A percentile compares a stretch with the other conserved stretches of the same genome.
Evolutionary conservation across 768 basidiomycete species (phyloP).

Genomic region (Serendipita sp.): DNA sequence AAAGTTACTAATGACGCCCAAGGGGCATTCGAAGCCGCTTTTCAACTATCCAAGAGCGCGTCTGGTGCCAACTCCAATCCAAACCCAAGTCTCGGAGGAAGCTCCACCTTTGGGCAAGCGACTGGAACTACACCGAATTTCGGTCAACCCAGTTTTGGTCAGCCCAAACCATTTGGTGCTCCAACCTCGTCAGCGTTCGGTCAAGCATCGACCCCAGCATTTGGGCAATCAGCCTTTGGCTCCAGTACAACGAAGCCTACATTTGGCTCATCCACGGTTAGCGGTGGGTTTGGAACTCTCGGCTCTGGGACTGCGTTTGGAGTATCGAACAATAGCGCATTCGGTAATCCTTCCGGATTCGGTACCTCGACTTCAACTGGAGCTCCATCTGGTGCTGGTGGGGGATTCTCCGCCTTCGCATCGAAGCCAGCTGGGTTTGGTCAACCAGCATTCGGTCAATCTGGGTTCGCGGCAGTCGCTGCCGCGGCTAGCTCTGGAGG

Average conservation of each 20-base stretch:
- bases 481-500: neutral
- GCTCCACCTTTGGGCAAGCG: conserved; percentile 25
- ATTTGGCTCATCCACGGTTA: conserved; percentile 9
- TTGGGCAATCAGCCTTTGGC: conserved; percentile 20
- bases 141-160: conserved; percentile 17
- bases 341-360: neutral
- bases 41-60: conserved; percentile 20
- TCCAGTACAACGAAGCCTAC: conserved; percentile 7
- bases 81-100: neutral
- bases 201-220: conserved; percentile 10
- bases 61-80: conserved; percentile 13
- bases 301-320: conserved; percentile 8
- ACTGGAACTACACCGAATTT: conserved; percentile 12
- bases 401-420: conserved; percentile 1
- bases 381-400: neutral
- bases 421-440: conserved; percentile 10
- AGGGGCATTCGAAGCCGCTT: conserved; percentile 38
- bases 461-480: conserved; percentile 10
- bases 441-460: conserved; percentile 16
- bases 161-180: conserved; percentile 15
- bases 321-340: conserved; percentile 3
- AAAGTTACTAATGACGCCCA: conserved; percentile 34
- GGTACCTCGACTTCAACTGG: conserved; percentile 7
- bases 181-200: conserved; percentile 3
- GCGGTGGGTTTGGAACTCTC: conserved; percentile 12